Evolutionary conservation across 2,329 filamentous ascomycete genomes (phyloP).

Genomic region (Macrophomina pseudophaseolina): DNA sequence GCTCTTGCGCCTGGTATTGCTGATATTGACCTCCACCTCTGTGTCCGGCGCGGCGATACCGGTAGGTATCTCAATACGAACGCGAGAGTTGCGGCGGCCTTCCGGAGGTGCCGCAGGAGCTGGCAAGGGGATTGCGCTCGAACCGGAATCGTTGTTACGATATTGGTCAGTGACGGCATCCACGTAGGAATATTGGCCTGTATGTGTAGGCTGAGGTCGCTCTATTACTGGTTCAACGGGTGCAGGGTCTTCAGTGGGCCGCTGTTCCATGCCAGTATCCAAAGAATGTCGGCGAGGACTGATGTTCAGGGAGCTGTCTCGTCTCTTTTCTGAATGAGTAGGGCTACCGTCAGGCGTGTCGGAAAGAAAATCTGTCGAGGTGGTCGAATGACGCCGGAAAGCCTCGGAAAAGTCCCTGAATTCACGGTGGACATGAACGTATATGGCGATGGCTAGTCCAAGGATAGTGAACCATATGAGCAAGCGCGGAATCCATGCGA

Average conservation of each 20-base stretch:
- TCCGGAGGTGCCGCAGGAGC: not conserved
- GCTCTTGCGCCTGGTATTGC: not conserved
- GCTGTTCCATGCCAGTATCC: not conserved
- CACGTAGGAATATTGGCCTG: not conserved
- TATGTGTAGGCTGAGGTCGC: not conserved
- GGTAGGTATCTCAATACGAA: slow-evolving; percentile 11
- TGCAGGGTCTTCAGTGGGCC: not conserved
- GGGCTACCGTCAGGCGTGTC: not conserved
- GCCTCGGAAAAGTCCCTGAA: slow-evolving; percentile 18
- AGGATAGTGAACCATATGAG: slow-evolving; percentile 69
- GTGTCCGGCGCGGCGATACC: not conserved
- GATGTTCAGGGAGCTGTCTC: not conserved
- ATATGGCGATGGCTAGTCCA: slow-evolving; percentile 70
- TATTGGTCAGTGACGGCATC: not conserved
- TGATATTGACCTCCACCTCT: not conserved
- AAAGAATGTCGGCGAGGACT: not conserved
- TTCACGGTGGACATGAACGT: slow-evolving; percentile 56
- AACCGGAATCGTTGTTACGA: not conserved
- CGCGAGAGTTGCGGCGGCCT: slow-evolving; percentile 16
- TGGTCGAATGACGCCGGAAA: not conserved
- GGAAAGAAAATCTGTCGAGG: not conserved
- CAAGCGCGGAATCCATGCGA: slow-evolving; percentile 77
- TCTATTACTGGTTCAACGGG: not conserved
- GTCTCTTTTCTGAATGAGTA: not conserved
- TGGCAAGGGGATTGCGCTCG: not conserved